A percentile compares a stretch with the other conserved stretches of the same genome.
These are phyloP conservation scores for Inonotus hispidus DNA, from an alignment of 1,284 basidiomycete species.

Conservation along the genomic window DNA sequence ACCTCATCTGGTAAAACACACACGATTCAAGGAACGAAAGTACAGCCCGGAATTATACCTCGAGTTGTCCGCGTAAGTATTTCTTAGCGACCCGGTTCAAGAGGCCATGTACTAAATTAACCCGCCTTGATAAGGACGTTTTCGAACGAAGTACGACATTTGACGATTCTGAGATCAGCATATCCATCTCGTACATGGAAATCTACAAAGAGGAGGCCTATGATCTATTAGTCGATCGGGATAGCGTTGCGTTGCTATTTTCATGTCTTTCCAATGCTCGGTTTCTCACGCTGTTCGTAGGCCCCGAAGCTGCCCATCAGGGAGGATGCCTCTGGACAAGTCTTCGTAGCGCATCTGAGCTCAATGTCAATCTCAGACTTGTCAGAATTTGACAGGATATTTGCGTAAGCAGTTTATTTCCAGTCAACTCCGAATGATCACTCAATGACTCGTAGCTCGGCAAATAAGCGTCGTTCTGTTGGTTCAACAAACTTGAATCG, in stretches of 20 bases:
- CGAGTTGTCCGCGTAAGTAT: slow-evolving; percentile 56
- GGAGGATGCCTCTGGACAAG: slow-evolving; percentile 65
- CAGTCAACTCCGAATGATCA: background rate
- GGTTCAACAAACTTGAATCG: slow-evolving; percentile 79
- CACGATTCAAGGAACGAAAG: slow-evolving; percentile 75
- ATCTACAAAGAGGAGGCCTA: slow-evolving; percentile 85
- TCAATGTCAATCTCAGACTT: slow-evolving; percentile 43
- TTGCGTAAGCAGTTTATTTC: slow-evolving; percentile 43
- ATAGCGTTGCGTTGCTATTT: slow-evolving; percentile 42
- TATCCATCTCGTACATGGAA: slow-evolving; percentile 75
- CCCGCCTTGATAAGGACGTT: slow-evolving; percentile 23
- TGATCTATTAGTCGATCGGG: slow-evolving; percentile 68
- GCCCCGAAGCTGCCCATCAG: slow-evolving; percentile 75
- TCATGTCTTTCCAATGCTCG: background rate
- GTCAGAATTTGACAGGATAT: slow-evolving; percentile 60
- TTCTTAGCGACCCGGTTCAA: background rate
- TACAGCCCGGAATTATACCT: slow-evolving; percentile 75
- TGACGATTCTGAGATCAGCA: slow-evolving; percentile 32
- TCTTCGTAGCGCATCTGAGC: slow-evolving; percentile 74
- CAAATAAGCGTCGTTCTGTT: slow-evolving; percentile 70
- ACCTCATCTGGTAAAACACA: slow-evolving; percentile 80
- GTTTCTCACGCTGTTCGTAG: slow-evolving; percentile 31
- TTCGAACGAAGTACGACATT: slow-evolving; percentile 21
- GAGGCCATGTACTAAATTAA: slow-evolving; percentile 1
- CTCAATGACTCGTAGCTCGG: slow-evolving; percentile 36